These are phyloP conservation scores for Eucalyptus tenuipes DNA, from an alignment of 345 rosid genomes.

Conservation along the genomic window DNA sequence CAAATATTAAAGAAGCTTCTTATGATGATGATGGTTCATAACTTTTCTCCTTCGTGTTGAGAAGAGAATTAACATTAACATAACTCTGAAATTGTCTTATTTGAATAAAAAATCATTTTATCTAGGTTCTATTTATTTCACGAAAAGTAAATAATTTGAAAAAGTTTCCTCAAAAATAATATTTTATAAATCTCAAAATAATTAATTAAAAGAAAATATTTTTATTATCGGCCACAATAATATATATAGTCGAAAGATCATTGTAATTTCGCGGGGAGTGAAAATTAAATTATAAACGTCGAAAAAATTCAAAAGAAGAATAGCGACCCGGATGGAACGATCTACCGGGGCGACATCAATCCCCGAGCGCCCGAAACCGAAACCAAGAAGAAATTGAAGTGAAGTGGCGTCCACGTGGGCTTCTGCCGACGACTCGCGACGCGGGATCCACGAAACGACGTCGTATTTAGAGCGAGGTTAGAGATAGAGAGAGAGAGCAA, in stretches of 20 bases:
- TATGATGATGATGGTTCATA: neutral
- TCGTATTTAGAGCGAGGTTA: accelerated
- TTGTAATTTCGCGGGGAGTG: neutral
- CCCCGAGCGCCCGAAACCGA: neutral
- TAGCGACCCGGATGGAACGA: neutral
- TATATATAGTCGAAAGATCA: no score
- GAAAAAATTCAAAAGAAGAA: neutral
- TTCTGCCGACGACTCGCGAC: neutral
- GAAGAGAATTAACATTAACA: neutral
- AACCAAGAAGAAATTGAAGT: neutral
- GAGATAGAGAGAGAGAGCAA: neutral
- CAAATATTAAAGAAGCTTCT: neutral
- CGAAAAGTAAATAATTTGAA: no score
- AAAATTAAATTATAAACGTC: neutral
- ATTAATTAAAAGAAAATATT: no score
- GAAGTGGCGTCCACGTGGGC: neutral
- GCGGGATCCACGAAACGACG: neutral
- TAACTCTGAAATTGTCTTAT: accelerated
- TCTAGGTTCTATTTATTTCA: accelerated
- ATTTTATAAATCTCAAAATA: no score
- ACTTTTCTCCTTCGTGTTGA: accelerated
- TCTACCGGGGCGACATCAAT: neutral
- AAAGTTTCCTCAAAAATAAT: accelerated
- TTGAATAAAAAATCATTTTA: accelerated
- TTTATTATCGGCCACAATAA: accelerated